phyloP scores from a whole-genome alignment of 1,284 basidiomycete species.

The Marasmius tenuissimus region DNA sequence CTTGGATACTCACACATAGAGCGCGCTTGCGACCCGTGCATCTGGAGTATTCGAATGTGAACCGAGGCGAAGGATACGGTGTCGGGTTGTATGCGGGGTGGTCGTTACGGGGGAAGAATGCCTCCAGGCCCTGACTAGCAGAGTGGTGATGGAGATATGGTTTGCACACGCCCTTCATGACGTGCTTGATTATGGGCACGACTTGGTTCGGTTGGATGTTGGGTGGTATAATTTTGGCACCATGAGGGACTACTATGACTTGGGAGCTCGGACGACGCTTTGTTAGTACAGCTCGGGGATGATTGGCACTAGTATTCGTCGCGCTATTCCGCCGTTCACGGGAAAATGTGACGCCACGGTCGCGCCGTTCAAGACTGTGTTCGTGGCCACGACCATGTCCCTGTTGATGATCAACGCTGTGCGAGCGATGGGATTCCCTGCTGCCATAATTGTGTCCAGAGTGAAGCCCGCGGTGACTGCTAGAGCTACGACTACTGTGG shows the following conservation, averaged over 20 bases:
- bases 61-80: constrained; percentile 17
- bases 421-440: not conserved
- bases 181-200: not conserved
- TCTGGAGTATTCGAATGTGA: constrained; percentile 60
- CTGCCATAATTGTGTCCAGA: not conserved
- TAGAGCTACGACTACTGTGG: not conserved
- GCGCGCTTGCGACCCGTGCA: constrained; percentile 76
- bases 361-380: no score
- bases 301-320: no score
- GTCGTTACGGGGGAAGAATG: constrained; percentile 1
- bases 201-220: not conserved
- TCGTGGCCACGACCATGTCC: no score
- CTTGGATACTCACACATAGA: constrained; percentile 52
- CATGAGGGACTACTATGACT: not conserved
- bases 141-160: constrained; percentile 1
- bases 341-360: no score
- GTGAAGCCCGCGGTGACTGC: not conserved
- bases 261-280: not conserved
- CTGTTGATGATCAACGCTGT: no score
- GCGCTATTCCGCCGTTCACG: no score
- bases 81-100: constrained; percentile 13
- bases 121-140: not conserved
- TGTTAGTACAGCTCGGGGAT: no score
- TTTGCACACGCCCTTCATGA: not conserved
- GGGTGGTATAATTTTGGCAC: not conserved